A percentile compares a stretch with the other conserved stretches of the same genome.
phyloP scores from a whole-genome alignment of 768 basidiomycete species.

The Mycena vulgaris region DNA sequence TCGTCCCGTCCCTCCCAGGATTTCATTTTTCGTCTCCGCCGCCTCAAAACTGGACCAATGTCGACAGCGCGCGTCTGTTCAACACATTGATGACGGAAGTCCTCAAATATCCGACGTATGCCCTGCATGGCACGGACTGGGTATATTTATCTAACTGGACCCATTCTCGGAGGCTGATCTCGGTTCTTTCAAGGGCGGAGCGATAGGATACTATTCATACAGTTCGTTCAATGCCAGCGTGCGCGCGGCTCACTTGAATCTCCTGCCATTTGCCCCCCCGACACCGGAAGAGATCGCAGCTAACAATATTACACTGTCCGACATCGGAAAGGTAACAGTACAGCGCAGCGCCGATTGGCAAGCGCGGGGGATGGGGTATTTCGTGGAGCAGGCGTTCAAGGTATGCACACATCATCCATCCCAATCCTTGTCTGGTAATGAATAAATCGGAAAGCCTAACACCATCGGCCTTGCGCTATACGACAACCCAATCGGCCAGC shows the following conservation, averaged over 20 bases:
- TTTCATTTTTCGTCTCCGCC: slow-evolving; percentile 40
- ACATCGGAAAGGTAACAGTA: slow-evolving; percentile 7
- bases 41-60: slow-evolving; percentile 31
- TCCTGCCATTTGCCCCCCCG: slow-evolving; percentile 17
- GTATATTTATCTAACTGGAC: slow-evolving; percentile 21
- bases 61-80: slow-evolving; percentile 45
- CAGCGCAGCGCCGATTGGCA: neutral
- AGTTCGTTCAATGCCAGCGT: slow-evolving; percentile 23
- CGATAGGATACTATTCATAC: slow-evolving; percentile 19
- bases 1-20: slow-evolving; percentile 35
- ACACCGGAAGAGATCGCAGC: slow-evolving; percentile 12
- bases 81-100: slow-evolving; percentile 47
- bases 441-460: slow-evolving; percentile 34
- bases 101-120: slow-evolving; percentile 44
- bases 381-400: slow-evolving; percentile 13
- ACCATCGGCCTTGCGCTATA: slow-evolving; percentile 42
- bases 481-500: slow-evolving; percentile 45
- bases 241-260: slow-evolving; percentile 16
- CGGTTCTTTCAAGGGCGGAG: neutral
- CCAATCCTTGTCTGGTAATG: too few relatives aligned
- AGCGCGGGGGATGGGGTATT: slow-evolving; percentile 11
- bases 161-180: neutral
- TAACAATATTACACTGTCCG: slow-evolving; percentile 14
- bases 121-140: slow-evolving; percentile 43
- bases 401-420: too few relatives aligned